These are phyloP conservation scores for Schizophyllum commune DNA, from an alignment of 1,284 basidiomycete species.

Conservation along the genomic window DNA sequence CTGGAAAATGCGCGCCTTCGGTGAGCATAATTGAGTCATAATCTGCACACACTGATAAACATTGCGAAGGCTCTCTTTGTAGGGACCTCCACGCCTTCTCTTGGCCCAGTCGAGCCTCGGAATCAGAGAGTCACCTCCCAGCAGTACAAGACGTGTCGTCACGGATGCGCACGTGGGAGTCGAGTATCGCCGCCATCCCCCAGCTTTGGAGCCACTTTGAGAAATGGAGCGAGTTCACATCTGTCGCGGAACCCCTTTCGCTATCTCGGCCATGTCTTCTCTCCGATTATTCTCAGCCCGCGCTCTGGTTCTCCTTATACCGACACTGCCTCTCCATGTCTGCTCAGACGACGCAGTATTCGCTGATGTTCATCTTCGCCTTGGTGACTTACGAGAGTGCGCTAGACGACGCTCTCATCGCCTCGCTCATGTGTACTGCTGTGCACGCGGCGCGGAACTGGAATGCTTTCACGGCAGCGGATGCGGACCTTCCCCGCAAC, in stretches of 20 bases:
- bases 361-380: not conserved
- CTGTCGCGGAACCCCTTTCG: not conserved
- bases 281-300: not conserved
- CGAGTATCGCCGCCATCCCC: not conserved
- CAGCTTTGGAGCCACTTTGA: conserved; percentile 3
- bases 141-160: not conserved
- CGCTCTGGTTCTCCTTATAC: not conserved
- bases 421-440: not conserved
- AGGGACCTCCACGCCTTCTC: not conserved
- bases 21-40: not conserved
- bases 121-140: not conserved
- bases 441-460: not conserved
- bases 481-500: not conserved
- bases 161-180: conserved; percentile 3
- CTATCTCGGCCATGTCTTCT: not conserved
- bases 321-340: not conserved
- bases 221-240: conserved; percentile 3
- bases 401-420: not conserved
- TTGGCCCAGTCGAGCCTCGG: not conserved
- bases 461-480: not conserved
- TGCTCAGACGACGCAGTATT: not conserved
- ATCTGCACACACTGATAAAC: too few relatives aligned
- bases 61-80: too few relatives aligned
- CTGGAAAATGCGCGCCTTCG: not conserved
- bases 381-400: not conserved